Conservation (phyloP, 768 basidiomycete genomes). For the Phylloporus sp. region DNA sequence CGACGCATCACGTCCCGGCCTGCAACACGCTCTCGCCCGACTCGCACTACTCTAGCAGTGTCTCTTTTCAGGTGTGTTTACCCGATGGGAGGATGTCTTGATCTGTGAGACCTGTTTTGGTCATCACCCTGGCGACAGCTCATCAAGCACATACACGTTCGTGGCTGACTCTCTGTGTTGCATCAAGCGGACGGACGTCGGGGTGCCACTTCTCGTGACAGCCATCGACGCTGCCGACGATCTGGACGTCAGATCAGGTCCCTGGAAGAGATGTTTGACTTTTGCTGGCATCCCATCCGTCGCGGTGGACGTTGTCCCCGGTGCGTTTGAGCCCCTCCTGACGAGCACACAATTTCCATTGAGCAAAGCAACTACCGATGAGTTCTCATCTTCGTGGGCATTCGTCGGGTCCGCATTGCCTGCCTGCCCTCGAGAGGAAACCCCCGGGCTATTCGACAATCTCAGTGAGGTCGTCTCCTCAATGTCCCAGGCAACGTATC, state of each 20-base stretch:
- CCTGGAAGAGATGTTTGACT: background rate
- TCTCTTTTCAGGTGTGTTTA: slow-evolving; percentile 1
- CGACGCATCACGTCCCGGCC: too few species aligned
- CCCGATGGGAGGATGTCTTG: slow-evolving; percentile 4
- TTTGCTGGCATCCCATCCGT: background rate
- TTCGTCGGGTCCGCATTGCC: background rate
- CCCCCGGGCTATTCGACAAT: background rate
- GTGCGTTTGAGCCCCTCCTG: slow-evolving; percentile 12
- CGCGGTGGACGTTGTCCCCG: background rate
- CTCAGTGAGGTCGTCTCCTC: background rate
- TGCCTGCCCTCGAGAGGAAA: background rate
- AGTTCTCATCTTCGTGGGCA: background rate
- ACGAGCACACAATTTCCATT: slow-evolving; percentile 17
- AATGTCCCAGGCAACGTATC: slow-evolving; percentile 2
- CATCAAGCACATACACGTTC: slow-evolving; percentile 19
- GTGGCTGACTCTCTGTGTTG: slow-evolving; percentile 19
- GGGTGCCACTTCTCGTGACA: slow-evolving; percentile 5
- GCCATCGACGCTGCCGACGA: background rate
- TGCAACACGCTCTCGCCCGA: too few species aligned
- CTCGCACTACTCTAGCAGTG: too few species aligned
- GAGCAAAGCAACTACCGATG: background rate
- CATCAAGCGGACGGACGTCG: slow-evolving; percentile 2
- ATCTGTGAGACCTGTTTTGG: too few species aligned
- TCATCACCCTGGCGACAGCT: too few species aligned
- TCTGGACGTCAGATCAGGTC: background rate